Conservation (phyloP, 169 alveolate species). For the Plasmodium sp. region DNA sequence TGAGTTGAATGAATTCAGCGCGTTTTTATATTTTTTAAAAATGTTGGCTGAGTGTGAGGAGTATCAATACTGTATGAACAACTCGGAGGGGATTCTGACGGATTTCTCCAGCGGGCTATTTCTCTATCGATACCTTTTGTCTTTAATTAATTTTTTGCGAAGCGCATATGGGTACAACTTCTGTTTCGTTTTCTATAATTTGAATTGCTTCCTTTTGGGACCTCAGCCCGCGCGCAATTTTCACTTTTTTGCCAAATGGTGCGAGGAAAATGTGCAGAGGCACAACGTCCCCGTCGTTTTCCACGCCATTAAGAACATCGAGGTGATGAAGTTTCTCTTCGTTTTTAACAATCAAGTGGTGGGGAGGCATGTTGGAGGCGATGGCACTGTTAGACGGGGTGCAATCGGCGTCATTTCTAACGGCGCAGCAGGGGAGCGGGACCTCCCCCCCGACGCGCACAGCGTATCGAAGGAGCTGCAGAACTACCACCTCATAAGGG, state of each 20-base stretch:
- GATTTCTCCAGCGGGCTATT: constrained; percentile 15
- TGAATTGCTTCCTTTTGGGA: constrained; percentile 17
- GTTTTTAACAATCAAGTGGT: constrained; percentile 1
- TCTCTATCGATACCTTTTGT: constrained; percentile 11
- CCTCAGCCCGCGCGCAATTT: constrained; percentile 32
- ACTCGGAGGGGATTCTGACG: neutral
- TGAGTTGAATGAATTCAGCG: constrained; percentile 25
- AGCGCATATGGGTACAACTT: constrained; percentile 15
- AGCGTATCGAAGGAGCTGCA: neutral
- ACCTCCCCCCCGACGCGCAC: neutral
- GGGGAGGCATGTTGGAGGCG: neutral
- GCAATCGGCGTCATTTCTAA: neutral
- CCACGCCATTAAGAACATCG: constrained; percentile 43
- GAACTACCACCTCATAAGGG: constrained; percentile 5
- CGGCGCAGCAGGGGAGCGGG: neutral
- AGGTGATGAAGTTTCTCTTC: constrained; percentile 39
- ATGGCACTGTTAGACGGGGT: neutral
- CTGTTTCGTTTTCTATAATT: constrained; percentile 21
- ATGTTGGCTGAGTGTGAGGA: constrained; percentile 41
- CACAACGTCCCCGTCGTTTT: constrained; percentile 9
- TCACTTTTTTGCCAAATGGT: constrained; percentile 15
- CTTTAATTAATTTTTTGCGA: neutral
- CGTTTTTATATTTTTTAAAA: constrained; percentile 55
- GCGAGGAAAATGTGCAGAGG: neutral
- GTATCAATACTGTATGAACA: constrained; percentile 1